Evolutionary conservation across 2,329 filamentous ascomycete genomes (phyloP).

Genomic region (Akanthomyces muscarius): DNA sequence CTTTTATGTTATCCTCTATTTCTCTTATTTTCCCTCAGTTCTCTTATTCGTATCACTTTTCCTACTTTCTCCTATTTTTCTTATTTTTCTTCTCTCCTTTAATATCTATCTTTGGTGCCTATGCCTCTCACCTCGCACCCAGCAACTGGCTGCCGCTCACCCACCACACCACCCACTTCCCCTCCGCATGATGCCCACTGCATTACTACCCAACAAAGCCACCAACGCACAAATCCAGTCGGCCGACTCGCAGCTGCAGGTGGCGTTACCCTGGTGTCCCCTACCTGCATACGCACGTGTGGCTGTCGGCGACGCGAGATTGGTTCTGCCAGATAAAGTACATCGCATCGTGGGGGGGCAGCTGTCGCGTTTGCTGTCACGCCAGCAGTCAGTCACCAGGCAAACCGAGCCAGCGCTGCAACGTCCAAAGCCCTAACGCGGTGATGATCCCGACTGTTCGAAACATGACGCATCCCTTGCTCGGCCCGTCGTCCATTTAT

Average conservation of each 20-base stretch:
- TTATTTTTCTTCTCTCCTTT: too few species aligned
- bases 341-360: conserved; percentile 4
- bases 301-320: conserved; percentile 11
- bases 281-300: conserved; percentile 13
- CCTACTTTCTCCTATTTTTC: too few species aligned
- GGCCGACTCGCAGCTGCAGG: neutral
- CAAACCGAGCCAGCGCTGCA: neutral
- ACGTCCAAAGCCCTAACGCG: neutral
- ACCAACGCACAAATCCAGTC: neutral
- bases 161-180: too few species aligned
- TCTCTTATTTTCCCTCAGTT: too few species aligned
- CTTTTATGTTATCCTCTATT: too few species aligned
- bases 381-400: neutral
- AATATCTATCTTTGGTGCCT: too few species aligned
- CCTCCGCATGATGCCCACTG: conserved; percentile 9
- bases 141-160: too few species aligned
- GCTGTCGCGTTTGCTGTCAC: conserved; percentile 6
- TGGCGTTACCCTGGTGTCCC: conserved; percentile 8
- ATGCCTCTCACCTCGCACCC: too few species aligned
- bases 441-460: neutral
- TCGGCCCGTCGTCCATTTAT: neutral
- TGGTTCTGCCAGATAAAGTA: conserved; percentile 15
- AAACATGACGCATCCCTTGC: neutral
- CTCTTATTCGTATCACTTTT: too few species aligned
- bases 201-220: neutral